Conservation (phyloP, 305 asterid genomes). For the Rubia peregrina region DNA sequence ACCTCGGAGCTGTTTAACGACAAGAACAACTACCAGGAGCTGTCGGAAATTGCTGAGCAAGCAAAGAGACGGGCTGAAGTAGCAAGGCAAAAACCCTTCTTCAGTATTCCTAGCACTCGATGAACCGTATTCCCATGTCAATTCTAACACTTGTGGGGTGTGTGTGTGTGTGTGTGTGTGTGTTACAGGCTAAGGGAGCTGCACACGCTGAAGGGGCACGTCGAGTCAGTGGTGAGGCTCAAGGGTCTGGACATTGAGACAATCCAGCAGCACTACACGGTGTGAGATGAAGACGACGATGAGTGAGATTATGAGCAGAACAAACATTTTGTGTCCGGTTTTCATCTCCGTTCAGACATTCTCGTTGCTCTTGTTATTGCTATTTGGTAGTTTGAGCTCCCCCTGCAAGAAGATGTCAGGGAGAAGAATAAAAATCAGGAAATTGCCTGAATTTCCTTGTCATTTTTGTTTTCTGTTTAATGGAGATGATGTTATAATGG, state of each 20-base stretch:
- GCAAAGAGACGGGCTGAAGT: conserved; percentile 50
- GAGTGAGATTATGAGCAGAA: neutral
- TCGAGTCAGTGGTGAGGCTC: conserved; percentile 45
- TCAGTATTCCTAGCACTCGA: neutral
- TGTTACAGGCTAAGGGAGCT: conserved; percentile 39
- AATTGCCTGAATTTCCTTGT: neutral
- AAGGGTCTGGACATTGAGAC: conserved; percentile 50
- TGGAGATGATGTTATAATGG: conserved; percentile 15
- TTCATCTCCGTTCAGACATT: conserved; percentile 6
- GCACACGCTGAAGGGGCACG: conserved; percentile 50
- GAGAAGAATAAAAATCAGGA: conserved; percentile 15
- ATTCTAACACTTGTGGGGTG: neutral
- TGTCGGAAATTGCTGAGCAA: conserved; percentile 48
- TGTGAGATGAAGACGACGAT: conserved; percentile 16
- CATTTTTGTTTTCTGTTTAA: conserved; percentile 2
- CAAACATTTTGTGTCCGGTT: neutral
- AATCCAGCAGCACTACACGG: conserved; percentile 48
- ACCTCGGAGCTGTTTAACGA: conserved; percentile 26
- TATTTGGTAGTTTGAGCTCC: conserved; percentile 2
- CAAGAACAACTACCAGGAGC: conserved; percentile 29
- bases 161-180: neutral
- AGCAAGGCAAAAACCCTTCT: conserved; percentile 27
- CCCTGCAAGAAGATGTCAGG: conserved; percentile 4
- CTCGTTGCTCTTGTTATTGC: neutral
- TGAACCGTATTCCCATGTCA: neutral